Percentiles rank a stretch among this genome's conserved stretches.
Conservation (phyloP, 176 grass and related monocot genomes). For the Bolboschoenus planiculmis region DNA sequence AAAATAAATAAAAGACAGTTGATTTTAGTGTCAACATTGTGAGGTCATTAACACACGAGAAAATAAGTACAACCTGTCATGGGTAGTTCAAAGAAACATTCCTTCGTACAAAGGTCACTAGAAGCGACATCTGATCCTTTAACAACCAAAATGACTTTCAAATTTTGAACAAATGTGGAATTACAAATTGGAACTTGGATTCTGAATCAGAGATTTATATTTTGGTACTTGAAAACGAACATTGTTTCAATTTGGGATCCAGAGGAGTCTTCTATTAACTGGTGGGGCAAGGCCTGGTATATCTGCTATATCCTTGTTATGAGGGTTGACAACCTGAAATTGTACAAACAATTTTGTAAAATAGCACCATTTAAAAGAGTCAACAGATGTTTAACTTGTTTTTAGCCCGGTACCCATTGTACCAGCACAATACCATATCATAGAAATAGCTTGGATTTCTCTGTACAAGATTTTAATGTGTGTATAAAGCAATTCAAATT, state of each 20-base stretch:
- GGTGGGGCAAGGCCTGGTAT: conserved; percentile 84
- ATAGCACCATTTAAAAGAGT: neutral
- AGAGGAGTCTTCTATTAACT: conserved; percentile 56
- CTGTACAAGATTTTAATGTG: neutral
- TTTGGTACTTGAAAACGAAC: neutral
- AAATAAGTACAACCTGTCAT: conserved; percentile 3
- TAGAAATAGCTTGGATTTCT: neutral
- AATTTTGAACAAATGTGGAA: conserved; percentile 1
- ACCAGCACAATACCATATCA: conserved; percentile 5
- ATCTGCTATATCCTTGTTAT: conserved; percentile 71
- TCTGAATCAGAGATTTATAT: neutral
- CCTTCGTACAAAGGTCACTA: neutral
- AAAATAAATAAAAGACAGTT: neutral
- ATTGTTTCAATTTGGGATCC: conserved; percentile 29
- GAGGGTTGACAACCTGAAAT: conserved; percentile 79
- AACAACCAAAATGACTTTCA: conserved; percentile 10
- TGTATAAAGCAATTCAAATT: neutral
- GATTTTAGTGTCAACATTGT: neutral
- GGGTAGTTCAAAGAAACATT: neutral
- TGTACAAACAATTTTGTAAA: neutral
- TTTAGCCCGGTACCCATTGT: neutral
- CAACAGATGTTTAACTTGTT: neutral
- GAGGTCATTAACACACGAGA: neutral
- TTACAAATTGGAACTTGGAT: neutral
- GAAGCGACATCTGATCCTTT: neutral